These are phyloP conservation scores for Quercus variabilis DNA, from an alignment of 306 rosid genomes.

Conservation along the genomic window DNA sequence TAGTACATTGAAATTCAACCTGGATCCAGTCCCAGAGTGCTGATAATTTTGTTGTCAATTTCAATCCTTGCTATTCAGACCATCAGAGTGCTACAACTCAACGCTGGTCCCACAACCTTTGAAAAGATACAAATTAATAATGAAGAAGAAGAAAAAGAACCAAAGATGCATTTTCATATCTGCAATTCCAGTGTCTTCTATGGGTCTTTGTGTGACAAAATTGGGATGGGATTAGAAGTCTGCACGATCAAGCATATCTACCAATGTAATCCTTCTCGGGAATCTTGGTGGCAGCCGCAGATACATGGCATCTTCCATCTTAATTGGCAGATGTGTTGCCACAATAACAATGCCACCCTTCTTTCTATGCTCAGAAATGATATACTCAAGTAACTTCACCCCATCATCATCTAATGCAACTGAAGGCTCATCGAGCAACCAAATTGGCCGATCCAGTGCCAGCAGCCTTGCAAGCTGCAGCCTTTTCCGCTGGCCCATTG, in stretches of 20 bases:
- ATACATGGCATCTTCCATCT: conserved; percentile 71
- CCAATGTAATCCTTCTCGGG: conserved; percentile 70
- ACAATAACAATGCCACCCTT: conserved; percentile 80
- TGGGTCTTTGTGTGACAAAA: conserved; percentile 1
- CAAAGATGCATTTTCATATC: background rate
- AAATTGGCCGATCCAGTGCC: conserved; percentile 83
- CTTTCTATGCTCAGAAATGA: conserved; percentile 77
- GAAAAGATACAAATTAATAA: background rate
- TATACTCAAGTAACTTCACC: conserved; percentile 68
- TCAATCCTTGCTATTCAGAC: background rate
- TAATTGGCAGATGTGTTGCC: conserved; percentile 63
- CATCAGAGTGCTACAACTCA: background rate
- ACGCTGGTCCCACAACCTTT: background rate
- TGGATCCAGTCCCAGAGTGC: no score
- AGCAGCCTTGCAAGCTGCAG: conserved; percentile 83
- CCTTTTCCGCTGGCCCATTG: conserved; percentile 88
- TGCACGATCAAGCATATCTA: conserved; percentile 71
- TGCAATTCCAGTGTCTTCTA: background rate
- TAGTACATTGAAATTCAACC: no score
- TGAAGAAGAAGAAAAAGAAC: background rate
- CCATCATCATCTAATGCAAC: conserved; percentile 89
- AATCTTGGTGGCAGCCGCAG: conserved; percentile 85
- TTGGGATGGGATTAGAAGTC: conserved; percentile 33
- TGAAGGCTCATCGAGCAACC: conserved; percentile 93
- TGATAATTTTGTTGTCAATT: no score